A percentile compares a stretch with the other conserved stretches of the same genome.
Conservation (phyloP, 768 basidiomycete genomes). For the Phaffia australis region DNA sequence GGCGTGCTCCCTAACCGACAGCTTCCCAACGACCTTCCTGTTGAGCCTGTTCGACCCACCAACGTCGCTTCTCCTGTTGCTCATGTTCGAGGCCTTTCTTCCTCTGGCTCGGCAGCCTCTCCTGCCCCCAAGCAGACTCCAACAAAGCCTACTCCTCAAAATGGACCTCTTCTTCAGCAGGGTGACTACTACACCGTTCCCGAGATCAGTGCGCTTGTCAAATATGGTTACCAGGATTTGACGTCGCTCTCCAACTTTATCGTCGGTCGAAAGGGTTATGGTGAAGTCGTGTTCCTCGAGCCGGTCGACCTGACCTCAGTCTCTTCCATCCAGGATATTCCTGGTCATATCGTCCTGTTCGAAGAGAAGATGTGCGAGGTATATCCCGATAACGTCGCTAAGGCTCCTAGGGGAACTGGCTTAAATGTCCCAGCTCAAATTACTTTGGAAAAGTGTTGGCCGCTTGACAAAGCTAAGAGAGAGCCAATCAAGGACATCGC, state of each 20-base stretch:
- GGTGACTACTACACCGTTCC: constrained; percentile 92
- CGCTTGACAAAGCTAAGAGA: constrained; percentile 78
- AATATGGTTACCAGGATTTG: constrained; percentile 60
- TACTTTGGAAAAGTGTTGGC: constrained; percentile 68
- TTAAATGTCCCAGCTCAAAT: constrained; percentile 79
- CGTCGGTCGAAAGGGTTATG: constrained; percentile 85
- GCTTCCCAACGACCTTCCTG: background rate
- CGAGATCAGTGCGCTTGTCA: constrained; percentile 58
- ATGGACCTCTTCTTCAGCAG: constrained; percentile 46
- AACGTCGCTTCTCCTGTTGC: background rate
- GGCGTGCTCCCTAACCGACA: constrained; percentile 10
- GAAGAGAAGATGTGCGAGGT: constrained; percentile 74
- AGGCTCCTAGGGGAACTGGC: constrained; percentile 71
- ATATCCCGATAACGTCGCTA: constrained; percentile 82
- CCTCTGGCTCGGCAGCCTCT: constrained; percentile 38
- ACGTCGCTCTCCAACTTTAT: constrained; percentile 62
- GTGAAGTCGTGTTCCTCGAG: constrained; percentile 70
- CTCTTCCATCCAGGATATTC: constrained; percentile 62
- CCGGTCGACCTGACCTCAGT: constrained; percentile 74
- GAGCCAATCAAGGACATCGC: constrained; percentile 75
- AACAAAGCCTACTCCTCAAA: constrained; percentile 22
- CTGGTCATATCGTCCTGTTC: constrained; percentile 79
- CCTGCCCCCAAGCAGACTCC: constrained; percentile 21
- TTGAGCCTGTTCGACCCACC: background rate
- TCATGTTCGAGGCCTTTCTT: constrained; percentile 17